These are phyloP conservation scores for Rhodotorula sp. DNA, from an alignment of 1,284 basidiomycete species.

Conservation along the genomic window DNA sequence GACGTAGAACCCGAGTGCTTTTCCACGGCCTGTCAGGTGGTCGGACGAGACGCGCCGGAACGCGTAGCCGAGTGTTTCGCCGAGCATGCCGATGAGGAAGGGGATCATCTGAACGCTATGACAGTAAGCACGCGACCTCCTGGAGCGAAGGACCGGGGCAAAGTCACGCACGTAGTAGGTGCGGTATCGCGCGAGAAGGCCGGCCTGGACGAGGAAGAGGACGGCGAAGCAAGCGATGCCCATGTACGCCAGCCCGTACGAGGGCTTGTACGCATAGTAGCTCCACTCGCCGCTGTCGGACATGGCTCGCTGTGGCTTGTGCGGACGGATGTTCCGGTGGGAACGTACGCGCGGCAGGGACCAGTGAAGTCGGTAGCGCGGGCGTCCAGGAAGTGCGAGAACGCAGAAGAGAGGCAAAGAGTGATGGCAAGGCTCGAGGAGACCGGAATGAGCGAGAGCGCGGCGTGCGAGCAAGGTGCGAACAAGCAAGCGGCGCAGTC, in stretches of 20 bases:
- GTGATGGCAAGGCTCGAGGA: too few relatives aligned
- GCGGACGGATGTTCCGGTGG: background rate
- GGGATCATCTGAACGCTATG: constrained; percentile 26
- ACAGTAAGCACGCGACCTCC: too few relatives aligned
- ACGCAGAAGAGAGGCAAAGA: too few relatives aligned
- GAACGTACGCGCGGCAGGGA: background rate
- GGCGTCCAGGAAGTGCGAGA: too few relatives aligned
- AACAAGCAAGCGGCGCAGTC: too few relatives aligned
- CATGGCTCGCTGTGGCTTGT: background rate
- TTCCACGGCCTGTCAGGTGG: constrained; percentile 22
- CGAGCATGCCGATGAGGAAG: constrained; percentile 27
- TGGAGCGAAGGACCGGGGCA: background rate
- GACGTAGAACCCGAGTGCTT: constrained; percentile 29
- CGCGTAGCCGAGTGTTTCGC: constrained; percentile 28
- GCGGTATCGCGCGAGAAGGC: constrained; percentile 4
- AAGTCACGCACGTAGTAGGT: constrained; percentile 24
- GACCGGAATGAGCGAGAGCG: too few relatives aligned
- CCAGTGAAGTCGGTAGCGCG: too few relatives aligned
- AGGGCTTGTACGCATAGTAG: constrained; percentile 23
- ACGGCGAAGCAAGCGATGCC: constrained; percentile 21
- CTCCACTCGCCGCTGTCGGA: background rate
- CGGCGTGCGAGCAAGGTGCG: too few relatives aligned
- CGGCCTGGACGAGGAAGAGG: constrained; percentile 19
- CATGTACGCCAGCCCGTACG: constrained; percentile 6
- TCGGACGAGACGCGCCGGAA: constrained; percentile 31